Conservation (phyloP, 495 filamentous ascomycete species). For the Pyrenopolyporus hunteri region DNA sequence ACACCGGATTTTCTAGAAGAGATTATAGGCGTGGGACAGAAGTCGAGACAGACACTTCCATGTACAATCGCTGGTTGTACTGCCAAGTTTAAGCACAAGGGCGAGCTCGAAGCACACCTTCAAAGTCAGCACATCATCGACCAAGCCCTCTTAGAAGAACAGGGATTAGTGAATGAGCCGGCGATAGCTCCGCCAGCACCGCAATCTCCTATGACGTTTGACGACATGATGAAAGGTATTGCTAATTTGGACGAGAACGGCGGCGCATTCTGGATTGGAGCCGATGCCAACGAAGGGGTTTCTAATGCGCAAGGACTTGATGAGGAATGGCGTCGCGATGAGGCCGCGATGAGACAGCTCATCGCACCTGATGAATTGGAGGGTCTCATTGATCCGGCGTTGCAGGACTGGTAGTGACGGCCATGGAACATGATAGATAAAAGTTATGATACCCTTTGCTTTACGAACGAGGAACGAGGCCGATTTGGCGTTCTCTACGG, state of each 20-base stretch:
- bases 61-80: slow-evolving; percentile 63
- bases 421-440: neutral
- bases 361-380: slow-evolving; percentile 23
- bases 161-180: slow-evolving; percentile 32
- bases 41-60: slow-evolving; percentile 59
- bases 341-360: slow-evolving; percentile 32
- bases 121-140: slow-evolving; percentile 41
- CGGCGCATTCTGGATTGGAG: slow-evolving; percentile 54
- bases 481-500: neutral
- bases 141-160: slow-evolving; percentile 26
- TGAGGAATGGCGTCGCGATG: slow-evolving; percentile 29
- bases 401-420: slow-evolving; percentile 4
- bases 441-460: slow-evolving; percentile 40
- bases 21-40: slow-evolving; percentile 67
- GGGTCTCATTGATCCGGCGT: slow-evolving; percentile 35
- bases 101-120: slow-evolving; percentile 73
- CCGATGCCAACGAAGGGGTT: neutral
- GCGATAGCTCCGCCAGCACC: neutral
- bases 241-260: slow-evolving; percentile 7
- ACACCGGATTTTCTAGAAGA: slow-evolving; percentile 45
- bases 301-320: neutral
- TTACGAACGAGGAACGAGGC: slow-evolving; percentile 9
- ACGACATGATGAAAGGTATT: slow-evolving; percentile 1
- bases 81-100: slow-evolving; percentile 67
- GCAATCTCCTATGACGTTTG: slow-evolving; percentile 20